Base-by-base conservation (phyloP, 495 filamentous ascomycete genomes). In the Aspergillus bridgeri region DNA sequence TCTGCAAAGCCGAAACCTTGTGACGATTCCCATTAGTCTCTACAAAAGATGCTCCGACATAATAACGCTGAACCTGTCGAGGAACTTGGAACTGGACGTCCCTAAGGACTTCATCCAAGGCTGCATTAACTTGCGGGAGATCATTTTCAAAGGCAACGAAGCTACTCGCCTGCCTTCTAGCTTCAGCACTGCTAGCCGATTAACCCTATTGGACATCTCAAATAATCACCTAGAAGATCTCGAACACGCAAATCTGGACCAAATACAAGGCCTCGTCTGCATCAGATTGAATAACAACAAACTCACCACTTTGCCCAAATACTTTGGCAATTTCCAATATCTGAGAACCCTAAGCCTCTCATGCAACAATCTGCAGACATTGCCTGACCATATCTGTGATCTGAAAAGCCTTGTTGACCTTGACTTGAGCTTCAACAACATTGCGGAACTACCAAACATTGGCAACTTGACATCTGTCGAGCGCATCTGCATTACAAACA, bases 91-190 rank as follows among this genome's bases (percentile, higher is more conserved):
- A 1, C 79, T 99, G 47, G 90, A 97, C 69, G 84, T 99, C 15
- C 94, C 94, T 1, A 91, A 90, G 65, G 94, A 99, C 71, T 99
- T 99, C 71, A 93, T 99, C 49, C 90, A 96, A 65, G 86, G 89
- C 44, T 99, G 95, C 70, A 84, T 85, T 49, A 91, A 91, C 65
- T 72, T 99, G 29, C 88, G 94, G 18, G 94, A 99, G 65, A 94
- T 99, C 77, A 95, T 93, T 61, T 99, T 86, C 70, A 88, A 88
- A 50, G 89, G 88, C 62, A 97, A 96, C 65, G 94, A 99, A 62
- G 90, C 92, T 5, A 86, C 88, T 68, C 84, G 85, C 60, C 74
- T 98, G n/a, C 94, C 94, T 2, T 76, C 84, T 6, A 96, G 94
- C 63, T 83, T 99, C 50, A 83, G 89, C 62, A 77, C 90, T 56